Base-by-base conservation (phyloP, 192 early-diverging fungal species). In the Coemansia pectinata region DNA sequence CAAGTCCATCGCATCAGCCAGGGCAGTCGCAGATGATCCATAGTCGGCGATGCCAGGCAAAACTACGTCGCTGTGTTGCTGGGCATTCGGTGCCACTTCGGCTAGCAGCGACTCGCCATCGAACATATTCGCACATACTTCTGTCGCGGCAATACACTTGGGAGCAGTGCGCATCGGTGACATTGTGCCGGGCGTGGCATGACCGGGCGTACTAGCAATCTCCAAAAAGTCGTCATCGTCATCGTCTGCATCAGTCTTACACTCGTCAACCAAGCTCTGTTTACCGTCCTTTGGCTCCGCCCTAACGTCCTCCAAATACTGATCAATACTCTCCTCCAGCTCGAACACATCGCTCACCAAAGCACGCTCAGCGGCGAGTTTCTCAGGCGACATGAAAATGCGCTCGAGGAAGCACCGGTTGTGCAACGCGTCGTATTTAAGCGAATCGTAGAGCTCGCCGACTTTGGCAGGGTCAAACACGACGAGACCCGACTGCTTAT, bases 341-440 rank as follows among this genome's bases (percentile, higher is more conserved):
- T 33, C 55, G 15, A 15, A 4, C 14, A 17, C 55, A 31, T 33
- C 29, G 55, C 27, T 33, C 2, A 31, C 31, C 14, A 29, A 25
- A 19, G 42, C 23, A 36, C 62, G 55, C 39, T 74, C 72, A 12
- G 47, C 41, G 36, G 27, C 23, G 42, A 77, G 74, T 5, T 73
- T 29, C 6, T 77, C 70, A 19, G 70, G 69, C 10, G 74, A 58
- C 79, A 83, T 80, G 71, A 91, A 91, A 45, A 88, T 91, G 58
- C 86, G 87, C 48, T 95, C 90, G 25, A 95, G 67, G 72, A 96
- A 97, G 31, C 81, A 74, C 21, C 96, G 89, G 72, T 99, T 99
- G 72, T 99, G 97, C 48, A 99, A 74, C n/a, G 96, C 90, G 68
- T 99, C 97, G 68, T 96, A 97, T 71, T 99, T 99, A 23, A 97